Conservation (phyloP, 139 green algal species). For the Chlamydomonas schloesseri region DNA sequence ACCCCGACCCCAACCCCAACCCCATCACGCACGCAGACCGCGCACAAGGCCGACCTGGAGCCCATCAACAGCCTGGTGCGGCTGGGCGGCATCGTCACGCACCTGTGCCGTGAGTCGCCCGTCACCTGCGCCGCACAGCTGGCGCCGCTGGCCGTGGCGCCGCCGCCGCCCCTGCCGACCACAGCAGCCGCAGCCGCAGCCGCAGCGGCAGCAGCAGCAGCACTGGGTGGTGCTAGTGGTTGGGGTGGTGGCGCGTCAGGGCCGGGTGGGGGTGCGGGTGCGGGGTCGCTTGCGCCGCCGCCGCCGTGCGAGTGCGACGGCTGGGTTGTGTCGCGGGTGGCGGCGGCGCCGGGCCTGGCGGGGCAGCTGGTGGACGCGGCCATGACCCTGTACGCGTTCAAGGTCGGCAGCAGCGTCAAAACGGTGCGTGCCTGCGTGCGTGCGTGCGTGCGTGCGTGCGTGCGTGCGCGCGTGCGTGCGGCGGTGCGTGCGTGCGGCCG, state of each 20-base stretch:
- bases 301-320: background rate
- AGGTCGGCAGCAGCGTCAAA: conserved; percentile 25
- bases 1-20: too few relatives aligned
- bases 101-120: conserved; percentile 72
- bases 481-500: too few relatives aligned
- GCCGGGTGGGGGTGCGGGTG: background rate
- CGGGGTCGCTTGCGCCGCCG: background rate
- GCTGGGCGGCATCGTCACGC: conserved; percentile 76
- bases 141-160: conserved; percentile 32
- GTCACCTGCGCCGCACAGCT: conserved; percentile 22
- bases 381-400: conserved; percentile 78
- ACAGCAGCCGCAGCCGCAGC: background rate
- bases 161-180: background rate
- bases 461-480: too few relatives aligned
- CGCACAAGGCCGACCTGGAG: conserved; percentile 40
- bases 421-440: conserved; percentile 10
- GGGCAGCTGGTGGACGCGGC: conserved; percentile 72
- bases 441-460: too few relatives aligned
- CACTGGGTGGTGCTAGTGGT: too few relatives aligned
- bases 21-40: background rate
- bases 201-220: too few relatives aligned
- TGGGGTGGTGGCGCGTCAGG: too few relatives aligned
- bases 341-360: background rate
- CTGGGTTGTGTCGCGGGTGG: conserved; percentile 1
- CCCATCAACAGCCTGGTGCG: conserved; percentile 61